A percentile compares a stretch with the other conserved stretches of the same genome.
Evolutionary conservation across 176 grass and related monocot species (phyloP).

Genomic region (Tillandsia fasciculata): DNA sequence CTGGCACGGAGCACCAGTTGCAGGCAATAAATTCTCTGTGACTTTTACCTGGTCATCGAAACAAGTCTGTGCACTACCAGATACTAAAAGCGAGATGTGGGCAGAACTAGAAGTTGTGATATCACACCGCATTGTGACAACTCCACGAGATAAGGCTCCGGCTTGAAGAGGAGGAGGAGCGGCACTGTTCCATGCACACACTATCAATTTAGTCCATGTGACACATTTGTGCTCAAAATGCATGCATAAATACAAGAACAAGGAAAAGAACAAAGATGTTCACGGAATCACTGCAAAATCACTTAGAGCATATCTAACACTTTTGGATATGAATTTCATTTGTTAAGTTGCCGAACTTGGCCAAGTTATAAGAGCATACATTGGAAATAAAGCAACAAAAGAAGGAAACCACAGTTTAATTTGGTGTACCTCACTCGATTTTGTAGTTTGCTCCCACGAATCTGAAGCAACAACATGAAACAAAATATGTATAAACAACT

Average conservation of each 20-base stretch:
- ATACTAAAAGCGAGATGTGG: slow-evolving; percentile 90
- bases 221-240: slow-evolving; percentile 2
- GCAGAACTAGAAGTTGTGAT: slow-evolving; percentile 75
- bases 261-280: slow-evolving; percentile 14
- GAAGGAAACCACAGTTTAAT: background rate
- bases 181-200: slow-evolving; percentile 46
- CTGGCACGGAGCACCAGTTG: background rate
- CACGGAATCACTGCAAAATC: slow-evolving; percentile 4
- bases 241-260: slow-evolving; percentile 8
- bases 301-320: background rate
- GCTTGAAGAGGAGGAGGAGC: slow-evolving; percentile 80
- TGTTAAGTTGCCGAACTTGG: background rate
- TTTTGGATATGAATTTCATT: background rate
- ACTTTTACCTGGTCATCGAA: slow-evolving; percentile 75
- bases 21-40: background rate
- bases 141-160: slow-evolving; percentile 76
- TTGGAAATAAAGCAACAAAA: background rate
- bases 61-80: slow-evolving; percentile 97
- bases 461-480: slow-evolving; percentile 42
- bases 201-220: background rate
- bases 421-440: slow-evolving; percentile 77
- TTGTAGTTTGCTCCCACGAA: slow-evolving; percentile 94
- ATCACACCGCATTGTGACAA: slow-evolving; percentile 97
- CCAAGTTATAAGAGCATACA: slow-evolving; percentile 15
- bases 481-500: slow-evolving; percentile 10